Conservation (phyloP, 257 asterid genomes). For the Catharanthus roseus region DNA sequence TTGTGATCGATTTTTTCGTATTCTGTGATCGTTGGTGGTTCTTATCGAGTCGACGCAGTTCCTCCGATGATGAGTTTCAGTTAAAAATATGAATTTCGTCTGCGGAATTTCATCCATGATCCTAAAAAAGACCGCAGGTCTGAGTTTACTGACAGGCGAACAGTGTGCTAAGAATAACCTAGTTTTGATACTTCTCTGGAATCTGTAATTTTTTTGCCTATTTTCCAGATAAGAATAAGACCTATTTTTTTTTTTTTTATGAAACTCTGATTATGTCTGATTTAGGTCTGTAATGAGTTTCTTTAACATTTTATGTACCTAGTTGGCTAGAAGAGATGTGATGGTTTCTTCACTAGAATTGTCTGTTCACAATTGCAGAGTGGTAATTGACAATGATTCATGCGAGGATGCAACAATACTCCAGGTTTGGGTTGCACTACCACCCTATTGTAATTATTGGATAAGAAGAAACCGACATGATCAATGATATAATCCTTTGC, state of each 20-base stretch:
- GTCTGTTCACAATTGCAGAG: constrained; percentile 45
- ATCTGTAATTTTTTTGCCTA: not conserved
- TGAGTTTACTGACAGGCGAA: not conserved
- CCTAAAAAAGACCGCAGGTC: no score
- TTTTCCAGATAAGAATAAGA: no score
- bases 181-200: not conserved
- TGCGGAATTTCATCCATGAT: not conserved
- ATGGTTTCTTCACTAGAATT: not conserved
- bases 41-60: no score
- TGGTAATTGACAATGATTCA: constrained; percentile 59
- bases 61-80: not conserved
- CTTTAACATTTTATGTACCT: not conserved
- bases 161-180: not conserved
- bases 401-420: constrained; percentile 62
- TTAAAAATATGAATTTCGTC: not conserved
- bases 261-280: not conserved
- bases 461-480: not conserved
- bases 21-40: not conserved
- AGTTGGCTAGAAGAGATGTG: not conserved
- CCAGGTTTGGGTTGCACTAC: constrained; percentile 35
- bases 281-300: not conserved
- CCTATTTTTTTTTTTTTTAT: not conserved
- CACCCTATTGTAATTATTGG: not conserved
- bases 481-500: not conserved
- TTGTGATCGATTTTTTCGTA: not conserved